Evolutionary conservation across 2,329 filamentous ascomycete species (phyloP).

Genomic region (Curvularia eragrostidis): DNA sequence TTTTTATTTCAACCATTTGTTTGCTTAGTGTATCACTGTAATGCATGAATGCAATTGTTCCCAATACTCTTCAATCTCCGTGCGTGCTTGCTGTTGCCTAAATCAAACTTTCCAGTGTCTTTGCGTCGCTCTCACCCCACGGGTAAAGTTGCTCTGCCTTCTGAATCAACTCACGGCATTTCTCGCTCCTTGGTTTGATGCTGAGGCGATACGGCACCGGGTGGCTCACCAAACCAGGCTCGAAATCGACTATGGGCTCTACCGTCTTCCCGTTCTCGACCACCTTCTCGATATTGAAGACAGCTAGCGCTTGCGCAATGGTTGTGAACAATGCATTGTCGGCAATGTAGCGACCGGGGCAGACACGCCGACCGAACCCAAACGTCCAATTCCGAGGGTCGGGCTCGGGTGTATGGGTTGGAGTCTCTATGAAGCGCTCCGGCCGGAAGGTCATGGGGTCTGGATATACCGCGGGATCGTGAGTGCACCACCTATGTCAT

Average conservation of each 20-base stretch:
- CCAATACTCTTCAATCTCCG: neutral
- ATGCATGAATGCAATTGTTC: neutral
- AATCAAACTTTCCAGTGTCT: conserved; percentile 22
- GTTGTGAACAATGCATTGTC: conserved; percentile 53
- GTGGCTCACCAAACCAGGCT: conserved; percentile 49
- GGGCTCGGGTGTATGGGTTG: conserved; percentile 46
- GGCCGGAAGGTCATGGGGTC: conserved; percentile 54
- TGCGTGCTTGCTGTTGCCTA: neutral
- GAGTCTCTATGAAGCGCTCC: conserved; percentile 51
- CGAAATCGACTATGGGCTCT: conserved; percentile 47
- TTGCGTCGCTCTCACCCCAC: conserved; percentile 51
- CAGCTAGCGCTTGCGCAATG: conserved; percentile 55
- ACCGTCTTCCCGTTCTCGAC: conserved; percentile 50
- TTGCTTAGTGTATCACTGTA: too few species aligned
- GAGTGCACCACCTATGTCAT: conserved; percentile 49
- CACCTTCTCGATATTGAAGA: conserved; percentile 54
- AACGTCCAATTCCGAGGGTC: conserved; percentile 49
- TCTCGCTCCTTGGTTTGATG: conserved; percentile 46
- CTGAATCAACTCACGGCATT: conserved; percentile 44
- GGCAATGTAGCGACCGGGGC: conserved; percentile 53
- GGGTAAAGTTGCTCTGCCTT: conserved; percentile 47
- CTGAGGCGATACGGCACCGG: conserved; percentile 46
- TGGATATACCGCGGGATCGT: conserved; percentile 50
- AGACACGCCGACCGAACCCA: conserved; percentile 55
- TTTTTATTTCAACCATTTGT: neutral